Percentiles rank a stretch among this genome's conserved stretches.
Evolutionary conservation across 2,329 filamentous ascomycete genomes (phyloP).

Genomic region (Kalmusia sp.): DNA sequence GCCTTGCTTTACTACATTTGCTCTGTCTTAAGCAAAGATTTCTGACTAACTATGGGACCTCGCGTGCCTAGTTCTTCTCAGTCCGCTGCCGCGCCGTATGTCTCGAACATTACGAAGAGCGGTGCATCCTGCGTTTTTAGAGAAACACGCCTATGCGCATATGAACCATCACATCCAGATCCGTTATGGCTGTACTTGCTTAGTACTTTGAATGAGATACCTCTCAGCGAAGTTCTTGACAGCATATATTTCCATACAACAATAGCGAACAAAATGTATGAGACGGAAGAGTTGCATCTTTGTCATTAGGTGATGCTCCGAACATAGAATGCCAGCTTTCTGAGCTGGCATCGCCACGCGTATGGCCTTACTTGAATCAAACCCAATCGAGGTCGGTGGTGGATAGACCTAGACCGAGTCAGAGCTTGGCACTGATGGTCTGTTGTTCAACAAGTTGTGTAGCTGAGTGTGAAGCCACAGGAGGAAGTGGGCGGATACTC

Average conservation of each 20-base stretch:
- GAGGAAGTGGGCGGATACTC: neutral
- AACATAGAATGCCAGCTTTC: too few relatives aligned
- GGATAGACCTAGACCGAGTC: neutral
- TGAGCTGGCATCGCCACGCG: neutral
- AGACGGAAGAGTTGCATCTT: too few relatives aligned
- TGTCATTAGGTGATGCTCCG: too few relatives aligned
- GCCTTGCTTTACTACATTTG: conserved; percentile 1
- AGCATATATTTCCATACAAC: too few relatives aligned
- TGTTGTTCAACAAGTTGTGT: neutral
- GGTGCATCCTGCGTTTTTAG: neutral
- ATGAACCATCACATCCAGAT: too few relatives aligned
- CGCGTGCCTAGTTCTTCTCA: neutral
- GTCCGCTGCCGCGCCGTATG: neutral
- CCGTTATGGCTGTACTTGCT: too few relatives aligned
- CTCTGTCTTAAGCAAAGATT: neutral
- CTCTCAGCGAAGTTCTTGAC: too few relatives aligned
- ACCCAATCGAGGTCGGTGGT: neutral
- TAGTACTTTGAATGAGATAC: too few relatives aligned
- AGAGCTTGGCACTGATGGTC: neutral
- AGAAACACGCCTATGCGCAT: too few relatives aligned
- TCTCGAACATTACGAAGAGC: neutral
- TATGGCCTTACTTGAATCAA: neutral
- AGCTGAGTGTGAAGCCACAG: neutral
- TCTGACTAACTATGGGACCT: neutral
- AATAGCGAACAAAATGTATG: too few relatives aligned